Evolutionary conservation across 495 filamentous ascomycete species (phyloP), one percentile per base, ranked within the genome.

Genomic region (Podospora comata): DNA sequence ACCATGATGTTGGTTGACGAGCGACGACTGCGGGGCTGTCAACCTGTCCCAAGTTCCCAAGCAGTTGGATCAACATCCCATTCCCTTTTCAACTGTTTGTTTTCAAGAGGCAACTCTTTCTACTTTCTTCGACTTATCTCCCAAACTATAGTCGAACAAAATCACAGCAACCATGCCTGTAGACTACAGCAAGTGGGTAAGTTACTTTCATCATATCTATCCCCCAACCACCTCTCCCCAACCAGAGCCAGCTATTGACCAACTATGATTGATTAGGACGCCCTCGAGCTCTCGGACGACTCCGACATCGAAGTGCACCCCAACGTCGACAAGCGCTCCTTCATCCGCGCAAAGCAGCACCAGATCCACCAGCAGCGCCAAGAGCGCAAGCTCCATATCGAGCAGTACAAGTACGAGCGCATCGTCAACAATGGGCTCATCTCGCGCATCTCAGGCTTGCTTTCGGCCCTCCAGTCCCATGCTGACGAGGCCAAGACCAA

Each of bases 281-380:
- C 89, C 58, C 85, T 99, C 73, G 95, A 99, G 86, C 88, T 99
- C 73, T 96, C 92, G 70, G 95, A 99, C 79, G 95, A 99, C 79
- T 97, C 93, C 57, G 95, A 99, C 77, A 91, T 99, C 74, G 95
- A 99, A 80, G 94, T 97, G 30, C 95, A 99, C 78, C 95, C 96
- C 66, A 99, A 99, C 81, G 95, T 99, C 78, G 95, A 99, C 81
- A 99, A 99, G 75, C 89, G 90, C 2, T 98, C 95, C 65, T 99
- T 99, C 81, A 99, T 99, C 77, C 92, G 95, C 65, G 95, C 95
- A 66, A 99, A 98, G 82, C 95, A 97, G 80, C 89, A 91, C 74
- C 93, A 98, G 78, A 99, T 99, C 75, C 95, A 99, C 76, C 86
- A 90, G 74, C 89, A 97, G 76, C 90, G 95, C 57, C 82, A 86